phyloP scores from a whole-genome alignment of 495 filamentous ascomycete species.

The Pyrenopolyporus hunteri region DNA sequence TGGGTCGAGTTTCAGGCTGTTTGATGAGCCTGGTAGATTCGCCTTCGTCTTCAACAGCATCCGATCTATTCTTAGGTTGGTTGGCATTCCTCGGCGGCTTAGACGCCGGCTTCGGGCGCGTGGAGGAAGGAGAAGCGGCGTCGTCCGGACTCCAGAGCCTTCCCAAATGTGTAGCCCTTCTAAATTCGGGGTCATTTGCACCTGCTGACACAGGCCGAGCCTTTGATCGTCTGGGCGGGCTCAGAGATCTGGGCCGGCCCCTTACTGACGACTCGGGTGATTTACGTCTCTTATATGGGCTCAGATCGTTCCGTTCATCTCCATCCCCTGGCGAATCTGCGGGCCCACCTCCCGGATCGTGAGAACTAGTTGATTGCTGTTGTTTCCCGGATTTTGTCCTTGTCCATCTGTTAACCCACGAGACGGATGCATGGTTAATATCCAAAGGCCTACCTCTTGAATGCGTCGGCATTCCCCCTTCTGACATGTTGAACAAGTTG shows the following conservation, averaged over 20 bases:
- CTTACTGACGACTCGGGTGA: constrained; percentile 26
- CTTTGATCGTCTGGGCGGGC: constrained; percentile 35
- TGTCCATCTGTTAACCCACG: constrained; percentile 9
- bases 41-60: constrained; percentile 30
- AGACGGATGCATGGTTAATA: not conserved
- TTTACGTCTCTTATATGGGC: constrained; percentile 33
- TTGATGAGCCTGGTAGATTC: constrained; percentile 32
- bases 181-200: constrained; percentile 43
- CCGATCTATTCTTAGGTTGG: constrained; percentile 12
- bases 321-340: not conserved
- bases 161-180: constrained; percentile 38
- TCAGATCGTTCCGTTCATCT: constrained; percentile 18
- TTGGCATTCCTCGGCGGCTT: constrained; percentile 3
- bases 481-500: constrained; percentile 33
- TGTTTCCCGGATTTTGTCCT: constrained; percentile 3
- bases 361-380: constrained; percentile 6
- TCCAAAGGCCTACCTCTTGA: constrained; percentile 22
- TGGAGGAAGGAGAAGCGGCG: constrained; percentile 22
- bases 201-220: constrained; percentile 20
- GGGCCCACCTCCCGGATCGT: constrained; percentile 12
- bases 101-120: constrained; percentile 23
- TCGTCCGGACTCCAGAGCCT: constrained; percentile 48
- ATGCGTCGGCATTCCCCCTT: constrained; percentile 6
- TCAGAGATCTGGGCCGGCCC: constrained; percentile 22
- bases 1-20: constrained; percentile 58